Percentiles rank a stretch among this genome's conserved stretches.
Conservation (phyloP, 169 alveolate genomes). For the Plasmodium malariae region DNA sequence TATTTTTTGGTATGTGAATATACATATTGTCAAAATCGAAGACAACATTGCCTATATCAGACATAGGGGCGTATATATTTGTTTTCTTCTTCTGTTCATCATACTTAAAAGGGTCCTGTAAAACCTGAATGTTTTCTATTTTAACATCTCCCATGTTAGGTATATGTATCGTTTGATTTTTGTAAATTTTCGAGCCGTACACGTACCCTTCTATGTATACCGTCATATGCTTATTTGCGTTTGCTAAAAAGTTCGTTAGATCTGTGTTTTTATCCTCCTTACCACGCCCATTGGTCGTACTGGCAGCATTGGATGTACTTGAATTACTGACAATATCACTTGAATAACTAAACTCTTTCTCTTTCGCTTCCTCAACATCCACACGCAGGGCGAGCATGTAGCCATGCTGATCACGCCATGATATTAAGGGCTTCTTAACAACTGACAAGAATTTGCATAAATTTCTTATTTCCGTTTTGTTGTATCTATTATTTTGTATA, state of each 20-base stretch:
- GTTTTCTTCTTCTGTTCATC: conserved; percentile 82
- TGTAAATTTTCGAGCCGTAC: conserved; percentile 92
- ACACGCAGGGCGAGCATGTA: conserved; percentile 95
- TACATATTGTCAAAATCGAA: conserved; percentile 97
- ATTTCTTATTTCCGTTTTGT: conserved; percentile 94
- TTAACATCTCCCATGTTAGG: conserved; percentile 95
- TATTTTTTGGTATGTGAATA: conserved; percentile 96
- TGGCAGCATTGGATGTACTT: too few relatives aligned
- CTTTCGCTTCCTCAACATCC: conserved; percentile 84
- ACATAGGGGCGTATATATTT: conserved; percentile 97
- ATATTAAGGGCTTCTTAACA: conserved; percentile 91
- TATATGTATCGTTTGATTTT: conserved; percentile 88
- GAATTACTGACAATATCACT: neutral
- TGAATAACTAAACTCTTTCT: neutral
- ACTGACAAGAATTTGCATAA: conserved; percentile 96
- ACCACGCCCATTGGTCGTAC: conserved; percentile 14
- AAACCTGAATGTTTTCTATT: conserved; percentile 82
- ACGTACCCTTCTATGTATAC: conserved; percentile 97
- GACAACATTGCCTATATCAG: conserved; percentile 96
- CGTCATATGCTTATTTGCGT: conserved; percentile 78
- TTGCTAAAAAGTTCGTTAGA: conserved; percentile 29
- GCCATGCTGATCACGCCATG: conserved; percentile 98
- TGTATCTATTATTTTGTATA: conserved; percentile 93
- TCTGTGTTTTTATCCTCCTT: neutral
- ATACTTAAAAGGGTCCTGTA: conserved; percentile 90